Evolutionary conservation across 352 stramenopile species (phyloP).

Genomic region (Phytophthora megakarya): DNA sequence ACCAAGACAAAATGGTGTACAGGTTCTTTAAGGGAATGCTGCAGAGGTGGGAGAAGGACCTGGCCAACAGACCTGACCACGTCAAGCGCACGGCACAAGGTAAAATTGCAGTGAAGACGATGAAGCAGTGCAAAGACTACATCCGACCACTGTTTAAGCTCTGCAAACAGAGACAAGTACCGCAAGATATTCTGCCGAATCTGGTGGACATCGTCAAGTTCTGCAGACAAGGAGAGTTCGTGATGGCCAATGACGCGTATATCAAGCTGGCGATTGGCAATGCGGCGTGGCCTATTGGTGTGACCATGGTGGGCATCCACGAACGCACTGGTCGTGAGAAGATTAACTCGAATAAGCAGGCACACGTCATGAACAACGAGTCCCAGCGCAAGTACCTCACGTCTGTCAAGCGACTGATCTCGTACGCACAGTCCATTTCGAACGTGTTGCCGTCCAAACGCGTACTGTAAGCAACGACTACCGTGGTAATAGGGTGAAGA

Average conservation of each 20-base stretch:
- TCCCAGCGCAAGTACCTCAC: slow-evolving; percentile 98
- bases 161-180: slow-evolving; percentile 92
- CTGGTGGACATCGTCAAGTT: slow-evolving; percentile 95
- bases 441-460: slow-evolving; percentile 88
- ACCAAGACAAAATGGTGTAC: slow-evolving; percentile 78
- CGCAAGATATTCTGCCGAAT: slow-evolving; percentile 85
- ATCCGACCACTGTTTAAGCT: slow-evolving; percentile 98
- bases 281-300: slow-evolving; percentile 98
- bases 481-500: no score
- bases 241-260: slow-evolving; percentile 97
- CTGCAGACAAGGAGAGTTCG: slow-evolving; percentile 93
- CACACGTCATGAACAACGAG: slow-evolving; percentile 99
- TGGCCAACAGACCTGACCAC: slow-evolving; percentile 84
- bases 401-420: slow-evolving; percentile 98
- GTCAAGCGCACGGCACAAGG: slow-evolving; percentile 91
- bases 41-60: slow-evolving; percentile 93
- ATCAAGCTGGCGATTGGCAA: slow-evolving; percentile 98
- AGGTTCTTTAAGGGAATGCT: slow-evolving; percentile 95
- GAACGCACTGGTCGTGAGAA: slow-evolving; percentile 94
- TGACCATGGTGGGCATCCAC: slow-evolving; percentile 99
- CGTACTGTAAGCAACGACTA: slow-evolving; percentile 47
- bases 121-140: slow-evolving; percentile 99
- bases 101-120: slow-evolving; percentile 96
- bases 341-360: slow-evolving; percentile 98
- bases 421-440: slow-evolving; percentile 93